A percentile compares a stretch with the other conserved stretches of the same genome.
phyloP scores from a whole-genome alignment of 257 asterid species.

The Rehmannia glutinosa region DNA sequence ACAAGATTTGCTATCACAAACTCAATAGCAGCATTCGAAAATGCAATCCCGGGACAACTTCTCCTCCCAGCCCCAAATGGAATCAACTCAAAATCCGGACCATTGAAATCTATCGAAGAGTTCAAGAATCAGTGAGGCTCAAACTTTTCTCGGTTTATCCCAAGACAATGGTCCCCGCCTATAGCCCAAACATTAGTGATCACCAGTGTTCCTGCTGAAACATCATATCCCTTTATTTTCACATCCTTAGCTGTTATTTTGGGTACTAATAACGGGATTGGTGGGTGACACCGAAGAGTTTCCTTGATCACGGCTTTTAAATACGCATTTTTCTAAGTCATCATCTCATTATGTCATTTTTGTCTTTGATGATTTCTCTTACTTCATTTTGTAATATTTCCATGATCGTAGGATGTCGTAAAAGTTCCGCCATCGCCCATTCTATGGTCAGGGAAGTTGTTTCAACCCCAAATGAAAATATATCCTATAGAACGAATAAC shows the following conservation, averaged over 20 bases:
- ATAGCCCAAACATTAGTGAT: slow-evolving; percentile 15
- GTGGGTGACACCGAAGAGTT: too few relatives aligned
- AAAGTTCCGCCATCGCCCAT: background rate
- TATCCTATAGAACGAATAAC: background rate
- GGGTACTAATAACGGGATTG: background rate
- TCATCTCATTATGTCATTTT: background rate
- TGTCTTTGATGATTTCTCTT: background rate
- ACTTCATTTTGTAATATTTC: background rate
- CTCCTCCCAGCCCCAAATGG: too few relatives aligned
- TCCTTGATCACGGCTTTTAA: background rate
- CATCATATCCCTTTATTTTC: background rate
- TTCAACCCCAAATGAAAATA: background rate
- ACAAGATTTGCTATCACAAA: slow-evolving; percentile 27
- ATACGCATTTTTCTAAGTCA: background rate
- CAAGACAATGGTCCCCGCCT: slow-evolving; percentile 1
- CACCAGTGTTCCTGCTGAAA: background rate
- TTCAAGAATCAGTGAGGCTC: slow-evolving; percentile 21
- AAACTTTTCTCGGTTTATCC: slow-evolving; percentile 18
- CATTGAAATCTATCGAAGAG: slow-evolving; percentile 27
- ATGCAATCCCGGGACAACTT: too few relatives aligned
- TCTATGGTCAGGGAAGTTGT: background rate
- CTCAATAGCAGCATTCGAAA: slow-evolving; percentile 19
- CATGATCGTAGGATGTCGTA: background rate
- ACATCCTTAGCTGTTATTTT: background rate
- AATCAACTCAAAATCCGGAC: too few relatives aligned